Base-by-base conservation (phyloP, 192 early-diverging fungal species). In the Phlyctochytrium bullatum region DNA sequence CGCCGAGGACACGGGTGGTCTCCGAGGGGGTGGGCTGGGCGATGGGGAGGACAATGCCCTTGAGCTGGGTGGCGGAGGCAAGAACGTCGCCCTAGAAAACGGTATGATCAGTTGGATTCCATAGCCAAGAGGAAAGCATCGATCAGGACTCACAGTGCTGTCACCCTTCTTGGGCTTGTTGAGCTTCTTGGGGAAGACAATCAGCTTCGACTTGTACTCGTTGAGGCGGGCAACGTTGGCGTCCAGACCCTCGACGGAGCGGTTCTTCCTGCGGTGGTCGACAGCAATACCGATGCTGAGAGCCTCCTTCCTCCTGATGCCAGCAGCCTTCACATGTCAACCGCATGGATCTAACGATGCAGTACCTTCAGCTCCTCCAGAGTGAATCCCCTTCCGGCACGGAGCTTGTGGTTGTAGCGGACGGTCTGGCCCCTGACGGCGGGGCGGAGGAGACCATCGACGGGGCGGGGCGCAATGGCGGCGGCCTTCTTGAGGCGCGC, bases 321-420 rank as follows among this genome's bases (percentile, higher is more conserved):
- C 94, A 67, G 94, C 95, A 66, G 85, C 93, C 91, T 91, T n/a
- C n/a, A n/a, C n/a, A n/a, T n/a, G n/a, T n/a, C n/a, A n/a, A n/a
- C n/a, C 73, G 34, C 57, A 65, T n/a, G n/a, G n/a, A n/a, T n/a
- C n/a, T n/a, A n/a, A n/a, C n/a, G n/a, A n/a, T n/a, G n/a, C n/a
- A n/a, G n/a, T 47, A 91, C 91, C 92, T 97, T 95, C 66, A 99
- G 88, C 83, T 99, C 97, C 67, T 99, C 97, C 57, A 96, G 81
- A 59, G 95, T 96, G 87, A 99, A 99, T 61, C 97, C 97, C 77
- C 94, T 91, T 73, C 97, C 97, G 72, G 88, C 88, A 72, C 97
- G 86, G 65, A 97, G 83, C 90, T 96, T 97, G 78, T 80, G 88
- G 92, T 98, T 98, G 91, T 98, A 97, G 82, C 94, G 95, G 76